phyloP scores from a whole-genome alignment of 345 rosid genomes.

The Cardamine occulta region DNA sequence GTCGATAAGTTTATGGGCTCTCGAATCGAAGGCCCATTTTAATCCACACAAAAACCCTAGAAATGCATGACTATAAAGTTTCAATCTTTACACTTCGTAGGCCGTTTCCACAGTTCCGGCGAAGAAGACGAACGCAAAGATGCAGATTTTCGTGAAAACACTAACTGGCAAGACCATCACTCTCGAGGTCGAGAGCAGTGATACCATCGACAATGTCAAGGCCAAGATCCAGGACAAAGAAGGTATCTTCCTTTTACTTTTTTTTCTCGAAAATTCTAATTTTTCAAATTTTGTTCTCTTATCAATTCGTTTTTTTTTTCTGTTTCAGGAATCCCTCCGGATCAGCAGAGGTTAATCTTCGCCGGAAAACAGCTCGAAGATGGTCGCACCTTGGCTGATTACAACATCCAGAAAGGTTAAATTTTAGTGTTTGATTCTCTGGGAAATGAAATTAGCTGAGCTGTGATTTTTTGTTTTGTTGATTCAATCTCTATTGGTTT shows the following conservation, averaged over 20 bases:
- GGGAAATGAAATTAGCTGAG: neutral
- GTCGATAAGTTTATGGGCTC: constrained; percentile 15
- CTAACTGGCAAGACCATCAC: constrained; percentile 95
- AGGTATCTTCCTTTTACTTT: constrained; percentile 44
- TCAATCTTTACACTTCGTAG: fast-evolving
- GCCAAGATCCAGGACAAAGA: constrained; percentile 95
- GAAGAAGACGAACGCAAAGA: constrained; percentile 38
- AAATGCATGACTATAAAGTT: constrained; percentile 29
- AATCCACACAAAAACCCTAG: constrained; percentile 43
- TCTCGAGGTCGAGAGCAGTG: constrained; percentile 92
- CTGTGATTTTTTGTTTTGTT: neutral
- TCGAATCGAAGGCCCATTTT: neutral
- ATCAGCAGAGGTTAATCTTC: constrained; percentile 46
- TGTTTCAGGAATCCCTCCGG: constrained; percentile 55
- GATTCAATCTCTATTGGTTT: neutral
- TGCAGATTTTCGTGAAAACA: constrained; percentile 96
- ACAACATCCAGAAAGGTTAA: constrained; percentile 45
- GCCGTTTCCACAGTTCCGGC: constrained; percentile 7
- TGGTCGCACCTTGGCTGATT: constrained; percentile 47
- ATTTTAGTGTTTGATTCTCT: neutral
- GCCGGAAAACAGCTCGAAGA: constrained; percentile 47
- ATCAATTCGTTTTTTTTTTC: neutral
- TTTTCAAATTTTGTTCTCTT: neutral
- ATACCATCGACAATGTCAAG: constrained; percentile 88
- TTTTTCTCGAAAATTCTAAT: too few relatives aligned